These are phyloP conservation scores for Pisolithus tinctorius DNA, from an alignment of 768 basidiomycete species.

Conservation along the genomic window DNA sequence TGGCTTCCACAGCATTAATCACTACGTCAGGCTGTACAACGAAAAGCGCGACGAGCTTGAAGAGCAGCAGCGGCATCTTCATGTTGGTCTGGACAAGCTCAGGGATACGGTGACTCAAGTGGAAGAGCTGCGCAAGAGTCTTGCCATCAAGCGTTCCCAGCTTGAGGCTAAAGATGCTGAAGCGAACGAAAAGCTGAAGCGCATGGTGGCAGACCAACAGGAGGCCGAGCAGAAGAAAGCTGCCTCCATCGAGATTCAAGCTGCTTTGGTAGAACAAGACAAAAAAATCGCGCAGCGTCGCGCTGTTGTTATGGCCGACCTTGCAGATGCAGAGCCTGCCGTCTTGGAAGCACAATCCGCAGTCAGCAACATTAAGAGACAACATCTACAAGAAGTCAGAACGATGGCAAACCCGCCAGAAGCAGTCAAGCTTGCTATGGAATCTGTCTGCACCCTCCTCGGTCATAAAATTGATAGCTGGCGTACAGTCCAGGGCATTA, in stretches of 20 bases:
- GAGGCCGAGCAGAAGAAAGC: conserved; percentile 98
- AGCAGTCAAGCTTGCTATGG: conserved; percentile 96
- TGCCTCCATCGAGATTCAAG: conserved; percentile 93
- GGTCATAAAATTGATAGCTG: conserved; percentile 97
- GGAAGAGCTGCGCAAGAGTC: conserved; percentile 90
- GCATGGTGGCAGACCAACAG: conserved; percentile 98
- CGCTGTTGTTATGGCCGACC: conserved; percentile 86
- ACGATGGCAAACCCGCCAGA: conserved; percentile 98
- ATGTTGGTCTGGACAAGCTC: conserved; percentile 96
- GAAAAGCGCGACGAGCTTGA: conserved; percentile 97
- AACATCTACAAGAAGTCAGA: conserved; percentile 94
- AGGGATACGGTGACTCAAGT: conserved; percentile 95
- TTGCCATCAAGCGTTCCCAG: conserved; percentile 89
- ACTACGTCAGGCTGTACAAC: conserved; percentile 90
- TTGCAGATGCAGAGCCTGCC: conserved; percentile 96
- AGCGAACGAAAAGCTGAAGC: conserved; percentile 94
- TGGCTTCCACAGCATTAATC: conserved; percentile 68
- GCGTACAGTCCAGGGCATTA: conserved; percentile 92
- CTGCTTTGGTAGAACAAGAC: conserved; percentile 88
- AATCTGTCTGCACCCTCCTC: conserved; percentile 92
- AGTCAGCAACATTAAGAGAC: conserved; percentile 94
- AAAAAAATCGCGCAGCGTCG: conserved; percentile 82
- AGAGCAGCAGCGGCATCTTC: conserved; percentile 97
- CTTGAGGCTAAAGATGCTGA: conserved; percentile 90
- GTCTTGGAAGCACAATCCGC: conserved; percentile 92